Conservation (phyloP, 768 basidiomycete species). For the Naganishia randhawae region DNA sequence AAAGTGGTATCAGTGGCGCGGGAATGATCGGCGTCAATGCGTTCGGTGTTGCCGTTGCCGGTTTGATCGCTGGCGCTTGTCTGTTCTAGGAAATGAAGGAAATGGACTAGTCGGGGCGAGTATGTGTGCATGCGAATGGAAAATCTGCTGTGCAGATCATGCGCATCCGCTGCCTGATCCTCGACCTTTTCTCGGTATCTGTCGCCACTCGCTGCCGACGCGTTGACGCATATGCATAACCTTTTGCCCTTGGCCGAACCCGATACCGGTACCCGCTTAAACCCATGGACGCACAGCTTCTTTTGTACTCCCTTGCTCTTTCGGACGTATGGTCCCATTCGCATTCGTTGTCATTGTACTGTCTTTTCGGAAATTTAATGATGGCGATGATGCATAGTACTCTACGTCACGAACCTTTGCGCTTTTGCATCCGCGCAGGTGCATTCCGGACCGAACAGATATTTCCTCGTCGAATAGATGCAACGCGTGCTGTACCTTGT, state of each 20-base stretch:
- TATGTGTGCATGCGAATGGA: not conserved
- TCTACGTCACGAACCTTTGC: not conserved
- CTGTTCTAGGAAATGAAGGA: not conserved
- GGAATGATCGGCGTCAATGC: not conserved
- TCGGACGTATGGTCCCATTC: not conserved
- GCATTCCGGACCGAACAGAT: not conserved
- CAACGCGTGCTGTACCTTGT: no score
- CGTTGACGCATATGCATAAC: not conserved
- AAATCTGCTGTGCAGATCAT: not conserved
- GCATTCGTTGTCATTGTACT: not conserved
- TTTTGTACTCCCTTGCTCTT: slow-evolving; percentile 1
- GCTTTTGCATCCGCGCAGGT: not conserved
- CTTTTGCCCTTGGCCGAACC: not conserved
- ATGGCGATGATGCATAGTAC: not conserved
- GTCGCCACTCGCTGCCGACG: not conserved
- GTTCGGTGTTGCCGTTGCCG: not conserved
- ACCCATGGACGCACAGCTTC: not conserved
- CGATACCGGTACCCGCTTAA: not conserved
- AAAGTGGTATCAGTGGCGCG: slow-evolving; percentile 2
- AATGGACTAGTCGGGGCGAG: not conserved
- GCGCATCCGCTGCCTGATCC: not conserved
- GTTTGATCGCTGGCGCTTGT: not conserved
- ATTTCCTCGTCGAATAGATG: no score
- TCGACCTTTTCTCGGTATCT: not conserved
- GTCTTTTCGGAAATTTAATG: not conserved